Conservation (phyloP, 208 protist species). For the Wallacemonas collosoma region DNA sequence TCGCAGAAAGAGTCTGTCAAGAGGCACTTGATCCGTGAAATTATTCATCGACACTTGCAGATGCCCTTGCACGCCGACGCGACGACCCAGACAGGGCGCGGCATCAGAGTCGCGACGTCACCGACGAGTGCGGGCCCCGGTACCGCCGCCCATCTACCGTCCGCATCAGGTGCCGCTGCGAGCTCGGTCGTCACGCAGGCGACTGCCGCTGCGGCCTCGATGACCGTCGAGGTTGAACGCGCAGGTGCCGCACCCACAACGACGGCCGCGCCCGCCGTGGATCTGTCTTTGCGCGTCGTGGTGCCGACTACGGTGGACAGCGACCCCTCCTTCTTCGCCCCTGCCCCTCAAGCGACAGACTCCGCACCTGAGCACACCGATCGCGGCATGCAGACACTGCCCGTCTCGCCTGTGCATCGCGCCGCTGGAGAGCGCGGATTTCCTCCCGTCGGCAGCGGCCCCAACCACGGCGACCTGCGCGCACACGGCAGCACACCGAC, state of each 20-base stretch:
- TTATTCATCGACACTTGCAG: constrained; percentile 51
- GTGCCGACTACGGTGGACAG: neutral
- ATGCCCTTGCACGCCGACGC: constrained; percentile 46
- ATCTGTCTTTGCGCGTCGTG: neutral
- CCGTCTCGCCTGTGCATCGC: constrained; percentile 1
- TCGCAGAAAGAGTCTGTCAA: constrained; percentile 55
- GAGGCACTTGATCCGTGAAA: constrained; percentile 53
- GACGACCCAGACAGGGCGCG: constrained; percentile 59
- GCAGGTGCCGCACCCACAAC: neutral
- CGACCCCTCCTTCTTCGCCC: constrained; percentile 18
- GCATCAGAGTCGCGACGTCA: neutral
- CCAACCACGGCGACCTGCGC: neutral
- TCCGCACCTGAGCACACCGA: constrained; percentile 1
- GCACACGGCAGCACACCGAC: neutral
- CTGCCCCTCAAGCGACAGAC: neutral
- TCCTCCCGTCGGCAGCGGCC: neutral
- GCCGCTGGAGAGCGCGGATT: neutral
- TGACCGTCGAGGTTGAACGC: neutral
- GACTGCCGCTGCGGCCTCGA: neutral
- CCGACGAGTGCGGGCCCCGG: neutral
- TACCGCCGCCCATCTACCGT: too few species aligned
- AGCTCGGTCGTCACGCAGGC: too few species aligned
- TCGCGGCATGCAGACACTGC: constrained; percentile 2
- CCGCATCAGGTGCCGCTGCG: too few species aligned
- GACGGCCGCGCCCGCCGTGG: neutral